Base-by-base conservation (phyloP, 306 rosid species). In the Ceratonia siliqua region DNA sequence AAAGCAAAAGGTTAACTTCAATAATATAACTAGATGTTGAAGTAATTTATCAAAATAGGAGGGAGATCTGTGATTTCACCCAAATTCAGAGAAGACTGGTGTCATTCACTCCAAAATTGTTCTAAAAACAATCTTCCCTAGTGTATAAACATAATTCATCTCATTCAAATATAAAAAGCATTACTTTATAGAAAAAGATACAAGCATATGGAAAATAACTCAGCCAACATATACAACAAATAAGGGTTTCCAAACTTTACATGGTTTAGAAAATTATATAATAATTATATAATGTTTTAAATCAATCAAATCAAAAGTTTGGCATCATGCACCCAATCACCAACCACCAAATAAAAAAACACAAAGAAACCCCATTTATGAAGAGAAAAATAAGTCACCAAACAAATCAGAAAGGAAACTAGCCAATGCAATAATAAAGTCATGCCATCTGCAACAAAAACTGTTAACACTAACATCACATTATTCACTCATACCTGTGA, bases 401-500 rank as follows among this genome's bases (percentile, higher is more conserved):
- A 73, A 68, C 53, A 68, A 27, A 59, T 68, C 49, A 63, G 20
- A 64, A 79, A 28, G 59, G 43, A 27, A 28, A 53, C 46, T 52
- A 52, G 17, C 52, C 43, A 49, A n/a, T 43, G 46, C n/a, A n/a
- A n/a, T 28, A 54, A 41, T 48, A 68, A 43, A 67, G n/a, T 2
- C 11, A 55, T 13, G 25, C 38, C 24, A 48, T 49, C 49, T 2
- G 62, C 53, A 36, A 28, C 62, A 78, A 52, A 65, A 45, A 70
- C 17, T 8, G 68, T 46, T 24, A 53, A 62, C 61, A 54, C 59
- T 5, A 59, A 32, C 67, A 65, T 24, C 17, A 77, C 59, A 61
- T 73, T 72, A 36, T 36, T 61, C 67, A 22, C 25, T 49, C 10
- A 70, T 86, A 94, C 99, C 99, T 92, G 82, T 95, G 99, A 80